A percentile compares a stretch with the other conserved stretches of the same genome.
Conservation (phyloP, 139 green algal species). For the Tetraselmis chui region DNA sequence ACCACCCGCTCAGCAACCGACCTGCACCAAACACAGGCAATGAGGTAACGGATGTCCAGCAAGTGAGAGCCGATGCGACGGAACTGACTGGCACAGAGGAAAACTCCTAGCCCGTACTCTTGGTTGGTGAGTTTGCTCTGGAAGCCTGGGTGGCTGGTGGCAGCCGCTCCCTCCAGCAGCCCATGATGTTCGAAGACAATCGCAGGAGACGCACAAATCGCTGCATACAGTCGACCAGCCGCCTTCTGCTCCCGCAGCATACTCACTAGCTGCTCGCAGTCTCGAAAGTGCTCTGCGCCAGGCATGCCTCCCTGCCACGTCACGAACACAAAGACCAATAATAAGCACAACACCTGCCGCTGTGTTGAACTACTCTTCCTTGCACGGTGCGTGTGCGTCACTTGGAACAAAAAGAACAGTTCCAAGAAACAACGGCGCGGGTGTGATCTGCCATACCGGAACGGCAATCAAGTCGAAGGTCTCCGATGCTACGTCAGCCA, state of each 20-base stretch:
- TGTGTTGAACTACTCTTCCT: background rate
- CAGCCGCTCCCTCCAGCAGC: constrained; percentile 61
- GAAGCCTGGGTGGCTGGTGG: constrained; percentile 89
- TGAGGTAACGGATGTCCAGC: constrained; percentile 1
- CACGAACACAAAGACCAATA: too few relatives aligned
- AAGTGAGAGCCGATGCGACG: constrained; percentile 40
- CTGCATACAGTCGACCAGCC: constrained; percentile 47
- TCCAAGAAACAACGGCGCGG: constrained; percentile 1
- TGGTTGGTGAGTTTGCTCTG: constrained; percentile 59
- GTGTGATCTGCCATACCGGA: constrained; percentile 40
- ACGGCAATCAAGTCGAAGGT: constrained; percentile 80
- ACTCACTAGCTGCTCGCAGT: constrained; percentile 44
- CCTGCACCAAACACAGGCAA: constrained; percentile 32
- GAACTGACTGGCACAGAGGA: background rate
- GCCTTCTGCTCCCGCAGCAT: constrained; percentile 56
- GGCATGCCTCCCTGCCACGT: constrained; percentile 82
- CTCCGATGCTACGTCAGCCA: constrained; percentile 12
- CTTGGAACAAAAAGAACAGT: background rate
- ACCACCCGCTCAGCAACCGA: constrained; percentile 71
- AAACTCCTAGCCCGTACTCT: constrained; percentile 26
- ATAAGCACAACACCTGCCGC: constrained; percentile 3
- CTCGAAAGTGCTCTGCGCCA: constrained; percentile 79
- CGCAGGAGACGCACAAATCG: constrained; percentile 91
- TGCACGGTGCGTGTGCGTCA: background rate
- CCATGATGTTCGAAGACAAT: constrained; percentile 80